Evolutionary conservation across 2,329 filamentous ascomycete species (phyloP).

Genomic region (Ophiosphaerella herpotricha): DNA sequence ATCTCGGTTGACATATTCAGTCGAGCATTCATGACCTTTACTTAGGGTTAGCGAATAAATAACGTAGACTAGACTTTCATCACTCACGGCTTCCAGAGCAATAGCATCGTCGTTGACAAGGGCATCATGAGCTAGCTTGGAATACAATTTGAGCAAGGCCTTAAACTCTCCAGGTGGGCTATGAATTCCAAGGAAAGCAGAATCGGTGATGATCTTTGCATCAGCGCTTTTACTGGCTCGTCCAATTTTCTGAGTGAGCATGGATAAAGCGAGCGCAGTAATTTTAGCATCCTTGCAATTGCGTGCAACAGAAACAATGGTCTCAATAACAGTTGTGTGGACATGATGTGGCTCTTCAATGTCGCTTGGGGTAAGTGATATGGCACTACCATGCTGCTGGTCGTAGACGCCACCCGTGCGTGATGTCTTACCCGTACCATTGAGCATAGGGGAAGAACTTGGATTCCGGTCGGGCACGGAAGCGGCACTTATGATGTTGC

Average conservation of each 20-base stretch:
- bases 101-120: slow-evolving; percentile 69
- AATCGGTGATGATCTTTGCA: slow-evolving; percentile 81
- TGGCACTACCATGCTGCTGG: slow-evolving; percentile 71
- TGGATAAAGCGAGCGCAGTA: slow-evolving; percentile 87
- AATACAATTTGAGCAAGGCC: slow-evolving; percentile 81
- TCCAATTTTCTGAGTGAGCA: slow-evolving; percentile 93
- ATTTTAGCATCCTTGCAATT: slow-evolving; percentile 88
- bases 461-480: slow-evolving; percentile 55
- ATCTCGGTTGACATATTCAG: slow-evolving; percentile 75
- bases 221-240: slow-evolving; percentile 82
- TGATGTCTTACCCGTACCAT: slow-evolving; percentile 56
- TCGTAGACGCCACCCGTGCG: slow-evolving; percentile 41
- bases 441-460: slow-evolving; percentile 52
- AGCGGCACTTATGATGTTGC: slow-evolving; percentile 85
- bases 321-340: slow-evolving; percentile 89
- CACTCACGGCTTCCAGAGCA: slow-evolving; percentile 73
- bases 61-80: background rate
- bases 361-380: slow-evolving; percentile 74
- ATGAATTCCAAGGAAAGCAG: slow-evolving; percentile 75
- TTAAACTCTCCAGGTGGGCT: slow-evolving; percentile 83
- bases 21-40: slow-evolving; percentile 75
- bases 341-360: slow-evolving; percentile 79
- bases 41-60: slow-evolving; percentile 3
- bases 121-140: slow-evolving; percentile 73
- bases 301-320: slow-evolving; percentile 86